phyloP scores from a whole-genome alignment of 495 filamentous ascomycete species.

The Corynascus novoguineensis region DNA sequence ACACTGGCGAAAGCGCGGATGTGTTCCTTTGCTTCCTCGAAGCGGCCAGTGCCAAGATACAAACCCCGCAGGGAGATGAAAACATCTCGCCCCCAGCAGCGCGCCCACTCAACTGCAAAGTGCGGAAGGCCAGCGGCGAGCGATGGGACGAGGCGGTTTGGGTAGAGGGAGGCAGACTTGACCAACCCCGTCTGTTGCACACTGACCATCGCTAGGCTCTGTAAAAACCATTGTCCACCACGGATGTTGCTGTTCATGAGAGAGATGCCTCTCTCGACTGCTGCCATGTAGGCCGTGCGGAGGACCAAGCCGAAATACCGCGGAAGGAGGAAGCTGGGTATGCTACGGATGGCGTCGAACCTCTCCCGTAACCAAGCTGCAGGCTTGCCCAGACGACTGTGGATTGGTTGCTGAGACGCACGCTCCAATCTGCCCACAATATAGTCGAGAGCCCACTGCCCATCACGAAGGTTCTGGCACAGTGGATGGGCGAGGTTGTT shows the following conservation, averaged over 20 bases:
- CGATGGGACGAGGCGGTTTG: conserved; percentile 72
- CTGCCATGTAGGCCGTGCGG: conserved; percentile 78
- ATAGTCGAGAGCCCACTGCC: conserved; percentile 93
- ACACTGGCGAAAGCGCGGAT: conserved; percentile 95
- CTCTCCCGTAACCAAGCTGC: conserved; percentile 75
- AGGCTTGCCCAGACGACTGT: conserved; percentile 54
- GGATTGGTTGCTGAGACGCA: conserved; percentile 55
- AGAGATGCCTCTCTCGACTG: conserved; percentile 68
- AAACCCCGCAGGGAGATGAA: conserved; percentile 93
- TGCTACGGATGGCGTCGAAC: conserved; percentile 72
- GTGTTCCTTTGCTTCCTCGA: conserved; percentile 82
- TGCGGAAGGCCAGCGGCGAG: conserved; percentile 93
- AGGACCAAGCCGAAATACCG: conserved; percentile 89
- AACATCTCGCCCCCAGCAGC: conserved; percentile 95
- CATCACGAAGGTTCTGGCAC: conserved; percentile 85
- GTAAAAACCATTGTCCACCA: conserved; percentile 76
- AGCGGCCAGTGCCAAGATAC: conserved; percentile 81
- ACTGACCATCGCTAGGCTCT: conserved; percentile 82
- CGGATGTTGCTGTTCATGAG: conserved; percentile 72
- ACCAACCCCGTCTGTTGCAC: conserved; percentile 83
- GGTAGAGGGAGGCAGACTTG: conserved; percentile 85
- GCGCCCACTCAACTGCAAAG: conserved; percentile 88
- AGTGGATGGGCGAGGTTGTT: conserved; percentile 92
- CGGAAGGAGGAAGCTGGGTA: conserved; percentile 86
- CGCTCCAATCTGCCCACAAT: conserved; percentile 72